Evolutionary conservation across 2,329 filamentous ascomycete genomes (phyloP), one percentile per base, ranked within the genome.

Genomic region (Dothistroma pini): DNA sequence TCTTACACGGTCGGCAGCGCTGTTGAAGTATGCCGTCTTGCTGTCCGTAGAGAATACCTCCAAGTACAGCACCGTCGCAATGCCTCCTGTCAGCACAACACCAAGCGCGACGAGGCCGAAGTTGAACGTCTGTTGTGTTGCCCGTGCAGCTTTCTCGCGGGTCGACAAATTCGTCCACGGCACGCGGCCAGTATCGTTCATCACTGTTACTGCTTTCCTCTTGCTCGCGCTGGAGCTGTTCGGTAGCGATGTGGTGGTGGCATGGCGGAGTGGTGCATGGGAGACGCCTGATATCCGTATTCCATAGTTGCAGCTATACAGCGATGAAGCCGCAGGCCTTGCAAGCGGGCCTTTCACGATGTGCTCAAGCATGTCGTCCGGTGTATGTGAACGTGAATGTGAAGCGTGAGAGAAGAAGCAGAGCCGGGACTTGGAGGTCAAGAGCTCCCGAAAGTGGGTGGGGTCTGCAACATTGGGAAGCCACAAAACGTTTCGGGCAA

Each of bases 81-180:
- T 89, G n/a, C 86, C 87, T 63, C 86, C 86, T 1, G 93, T 96
- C 68, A 93, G 80, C 35, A 86, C 83, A 11, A 93, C 77, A 29
- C 93, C 93, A 8, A 88, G 80, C 1, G 91, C 68, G 9, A 97
- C 86, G 64, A 97, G 77, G 66, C 88, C 83, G 66, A 96, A 86
- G 76, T 97, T 97, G 79, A 96, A 89, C 16, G 88, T 89, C 76
- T 97, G 93, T 76, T 97, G 93, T 0, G 91, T 93, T 9, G 91
- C 90, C 44, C 93, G 85, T 25, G 89, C 89, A 2, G 87, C 86
- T 75, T 96, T 97, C 74, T 97, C 93, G 53, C 79, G 79, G 0
- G 78, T 79, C 0, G 88, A 91, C 2, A 97, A 83, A 58, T 95
- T 82, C 2, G 80, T 83, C 93, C 93, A 97, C 4, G 86, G 85